Conservation (phyloP, 257 asterid genomes). For the Linaria vulgaris region DNA sequence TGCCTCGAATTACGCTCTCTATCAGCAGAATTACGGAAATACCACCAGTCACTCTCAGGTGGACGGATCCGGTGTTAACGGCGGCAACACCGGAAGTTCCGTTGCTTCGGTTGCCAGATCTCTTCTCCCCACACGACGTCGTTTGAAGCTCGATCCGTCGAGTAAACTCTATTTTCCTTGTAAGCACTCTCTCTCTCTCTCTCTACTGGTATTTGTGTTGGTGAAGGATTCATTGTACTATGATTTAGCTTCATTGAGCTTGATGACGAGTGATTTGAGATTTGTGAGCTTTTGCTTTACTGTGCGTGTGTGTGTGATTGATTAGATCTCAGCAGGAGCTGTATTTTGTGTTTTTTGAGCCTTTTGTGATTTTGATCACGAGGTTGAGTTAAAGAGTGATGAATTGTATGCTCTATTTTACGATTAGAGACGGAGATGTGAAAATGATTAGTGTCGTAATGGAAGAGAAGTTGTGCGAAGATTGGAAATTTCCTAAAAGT, state of each 20-base stretch:
- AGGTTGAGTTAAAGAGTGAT: not conserved
- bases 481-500: not conserved
- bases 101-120: constrained; percentile 91
- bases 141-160: constrained; percentile 94
- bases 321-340: not conserved
- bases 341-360: not conserved
- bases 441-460: not conserved
- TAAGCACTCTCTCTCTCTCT: constrained; percentile 20
- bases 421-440: constrained; percentile 19
- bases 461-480: not conserved
- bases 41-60: constrained; percentile 45
- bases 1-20: constrained; percentile 38
- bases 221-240: constrained; percentile 13
- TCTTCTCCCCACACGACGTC: constrained; percentile 79
- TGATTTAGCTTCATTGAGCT: not conserved
- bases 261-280: constrained; percentile 13
- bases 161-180: constrained; percentile 85
- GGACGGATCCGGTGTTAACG: constrained; percentile 61
- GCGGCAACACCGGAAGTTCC: constrained; percentile 43
- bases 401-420: constrained; percentile 7
- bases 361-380: constrained; percentile 4
- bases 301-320: constrained; percentile 1
- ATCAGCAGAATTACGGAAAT: constrained; percentile 53
- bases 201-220: not conserved
- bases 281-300: constrained; percentile 6